Evolutionary conservation across 2,329 filamentous ascomycete genomes (phyloP).

Genomic region (Dactylonectria macrodidyma): DNA sequence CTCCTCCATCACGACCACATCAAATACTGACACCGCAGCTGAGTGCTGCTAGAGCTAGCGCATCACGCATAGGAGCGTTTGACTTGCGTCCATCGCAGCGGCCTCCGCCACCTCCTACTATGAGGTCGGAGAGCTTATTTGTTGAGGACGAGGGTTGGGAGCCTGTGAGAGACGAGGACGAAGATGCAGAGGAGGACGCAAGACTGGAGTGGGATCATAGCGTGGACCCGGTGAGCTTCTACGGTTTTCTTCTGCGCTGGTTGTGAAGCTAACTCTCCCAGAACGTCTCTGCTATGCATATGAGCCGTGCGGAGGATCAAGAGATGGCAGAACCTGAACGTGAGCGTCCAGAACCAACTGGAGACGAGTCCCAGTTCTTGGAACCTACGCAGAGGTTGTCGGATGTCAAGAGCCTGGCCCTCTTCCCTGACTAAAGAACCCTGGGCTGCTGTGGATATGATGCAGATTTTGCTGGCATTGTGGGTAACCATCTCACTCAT

Average conservation of each 20-base stretch:
- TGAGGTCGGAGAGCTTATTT: constrained; percentile 79
- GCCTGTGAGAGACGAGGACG: constrained; percentile 72
- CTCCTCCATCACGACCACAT: constrained; percentile 46
- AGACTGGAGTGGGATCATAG: constrained; percentile 83
- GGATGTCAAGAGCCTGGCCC: constrained; percentile 68
- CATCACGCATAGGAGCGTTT: constrained; percentile 56
- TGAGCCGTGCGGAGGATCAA: constrained; percentile 56
- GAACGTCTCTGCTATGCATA: constrained; percentile 61
- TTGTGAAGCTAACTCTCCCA: constrained; percentile 52
- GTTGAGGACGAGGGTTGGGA: constrained; percentile 86
- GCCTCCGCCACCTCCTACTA: constrained; percentile 68
- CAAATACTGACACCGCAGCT: constrained; percentile 53
- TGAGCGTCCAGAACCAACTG: constrained; percentile 41
- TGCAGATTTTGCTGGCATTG: constrained; percentile 27
- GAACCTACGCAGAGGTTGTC: constrained; percentile 83
- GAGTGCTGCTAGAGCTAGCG: constrained; percentile 53
- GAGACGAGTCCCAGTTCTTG: constrained; percentile 57
- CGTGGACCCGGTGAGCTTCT: constrained; percentile 69
- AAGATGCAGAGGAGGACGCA: constrained; percentile 75
- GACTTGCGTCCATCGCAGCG: constrained; percentile 68
- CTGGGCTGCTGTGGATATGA: not conserved
- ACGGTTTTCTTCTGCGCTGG: constrained; percentile 13
- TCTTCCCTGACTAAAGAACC: constrained; percentile 57
- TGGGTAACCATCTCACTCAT: constrained; percentile 35
- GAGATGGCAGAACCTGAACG: constrained; percentile 39